Conservation (phyloP, 148 eudicot species). For the Silene conica region DNA sequence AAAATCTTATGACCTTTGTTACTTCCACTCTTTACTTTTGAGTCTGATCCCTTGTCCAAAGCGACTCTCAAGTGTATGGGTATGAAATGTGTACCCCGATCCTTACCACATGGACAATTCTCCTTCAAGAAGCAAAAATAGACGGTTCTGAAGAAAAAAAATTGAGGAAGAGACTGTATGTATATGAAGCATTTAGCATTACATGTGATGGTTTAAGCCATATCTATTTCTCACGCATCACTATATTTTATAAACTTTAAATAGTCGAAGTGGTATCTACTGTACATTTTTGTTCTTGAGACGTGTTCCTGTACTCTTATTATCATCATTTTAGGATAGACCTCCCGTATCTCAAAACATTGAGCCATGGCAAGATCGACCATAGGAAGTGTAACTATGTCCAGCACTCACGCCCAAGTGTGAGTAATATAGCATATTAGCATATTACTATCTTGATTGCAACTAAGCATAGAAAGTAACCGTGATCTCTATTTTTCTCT, state of each 20-base stretch:
- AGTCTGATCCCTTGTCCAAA: background rate
- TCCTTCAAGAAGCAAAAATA: background rate
- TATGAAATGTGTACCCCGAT: background rate
- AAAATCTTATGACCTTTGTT: background rate
- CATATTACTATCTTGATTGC: background rate
- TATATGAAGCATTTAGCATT: no score
- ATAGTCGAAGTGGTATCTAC: background rate
- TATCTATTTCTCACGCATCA: no score
- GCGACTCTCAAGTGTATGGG: background rate
- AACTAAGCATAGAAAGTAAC: background rate
- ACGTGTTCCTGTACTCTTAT: background rate
- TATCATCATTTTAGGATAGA: no score
- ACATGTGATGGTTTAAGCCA: no score
- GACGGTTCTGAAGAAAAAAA: background rate
- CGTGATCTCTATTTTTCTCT: background rate
- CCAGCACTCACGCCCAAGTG: background rate
- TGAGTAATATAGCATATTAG: constrained; percentile 1
- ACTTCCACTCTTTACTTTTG: background rate
- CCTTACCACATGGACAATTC: background rate
- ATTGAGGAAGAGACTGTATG: background rate
- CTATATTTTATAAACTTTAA: background rate
- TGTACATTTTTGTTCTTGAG: background rate
- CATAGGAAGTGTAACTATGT: background rate
- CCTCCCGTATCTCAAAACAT: no score
- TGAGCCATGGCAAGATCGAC: background rate